These are phyloP conservation scores for Aspergillus heteromorphus DNA, from an alignment of 495 filamentous ascomycete genomes.

Conservation along the genomic window DNA sequence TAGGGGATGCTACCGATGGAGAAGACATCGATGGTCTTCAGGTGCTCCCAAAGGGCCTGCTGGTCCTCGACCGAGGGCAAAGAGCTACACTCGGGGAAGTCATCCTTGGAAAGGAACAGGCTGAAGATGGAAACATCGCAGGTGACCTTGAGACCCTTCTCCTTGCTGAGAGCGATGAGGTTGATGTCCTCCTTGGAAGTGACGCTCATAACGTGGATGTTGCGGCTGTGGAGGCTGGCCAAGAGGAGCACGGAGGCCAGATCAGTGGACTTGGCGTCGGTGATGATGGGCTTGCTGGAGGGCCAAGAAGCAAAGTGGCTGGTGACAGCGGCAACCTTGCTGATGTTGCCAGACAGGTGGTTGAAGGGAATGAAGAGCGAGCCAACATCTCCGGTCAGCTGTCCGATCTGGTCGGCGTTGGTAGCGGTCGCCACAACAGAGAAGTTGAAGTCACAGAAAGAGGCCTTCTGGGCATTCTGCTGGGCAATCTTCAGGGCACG, in stretches of 20 bases:
- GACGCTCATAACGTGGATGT: slow-evolving; percentile 79
- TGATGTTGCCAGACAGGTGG: slow-evolving; percentile 79
- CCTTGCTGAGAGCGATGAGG: slow-evolving; percentile 73
- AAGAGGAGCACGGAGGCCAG: slow-evolving; percentile 74
- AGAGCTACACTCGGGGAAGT: slow-evolving; percentile 62
- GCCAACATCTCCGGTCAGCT: slow-evolving; percentile 69
- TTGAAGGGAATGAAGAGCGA: slow-evolving; percentile 88
- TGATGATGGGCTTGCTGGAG: slow-evolving; percentile 75
- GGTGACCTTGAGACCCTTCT: slow-evolving; percentile 77
- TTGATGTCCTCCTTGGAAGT: slow-evolving; percentile 78
- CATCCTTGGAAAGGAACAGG: slow-evolving; percentile 72
- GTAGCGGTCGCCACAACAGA: slow-evolving; percentile 74
- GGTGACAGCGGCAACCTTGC: slow-evolving; percentile 76
- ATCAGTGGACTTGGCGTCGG: slow-evolving; percentile 79
- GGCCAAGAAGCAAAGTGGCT: slow-evolving; percentile 81
- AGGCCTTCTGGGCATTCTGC: slow-evolving; percentile 60
- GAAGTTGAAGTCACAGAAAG: slow-evolving; percentile 80
- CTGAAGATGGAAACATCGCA: slow-evolving; percentile 80
- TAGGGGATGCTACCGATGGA: slow-evolving; percentile 78
- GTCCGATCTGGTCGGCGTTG: slow-evolving; percentile 70
- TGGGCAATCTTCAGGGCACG: slow-evolving; percentile 70
- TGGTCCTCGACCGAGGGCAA: slow-evolving; percentile 70
- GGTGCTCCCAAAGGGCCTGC: slow-evolving; percentile 71
- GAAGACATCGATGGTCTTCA: slow-evolving; percentile 76
- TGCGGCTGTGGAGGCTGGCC: slow-evolving; percentile 76